Base-by-base conservation (phyloP, 2,329 filamentous ascomycete genomes). In the Lachnellula arida region DNA sequence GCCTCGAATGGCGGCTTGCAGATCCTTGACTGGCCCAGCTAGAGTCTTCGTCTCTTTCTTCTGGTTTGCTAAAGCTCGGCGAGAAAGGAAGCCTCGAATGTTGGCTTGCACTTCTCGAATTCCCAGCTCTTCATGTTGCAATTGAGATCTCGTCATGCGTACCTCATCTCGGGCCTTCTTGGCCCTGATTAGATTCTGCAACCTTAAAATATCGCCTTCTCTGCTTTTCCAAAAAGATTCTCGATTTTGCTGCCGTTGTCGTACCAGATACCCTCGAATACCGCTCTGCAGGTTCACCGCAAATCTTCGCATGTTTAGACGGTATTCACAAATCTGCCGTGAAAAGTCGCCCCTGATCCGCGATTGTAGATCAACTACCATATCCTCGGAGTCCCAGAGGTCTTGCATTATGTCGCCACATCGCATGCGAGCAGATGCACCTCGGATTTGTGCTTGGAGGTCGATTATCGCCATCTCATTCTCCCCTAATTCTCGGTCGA, bases 271-370 rank as follows among this genome's bases (percentile, higher is more conserved):
- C 3, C 91, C 93, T 48, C 93, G 85, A 3, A 84, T 82, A 5
- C 84, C 80, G 59, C 90, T 91, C 71, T 99, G 94, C 17, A 97
- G 79, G 59, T 84, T 79, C 28, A 88, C 77, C 2, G 92, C 89
- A 68, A 96, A 96, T 19, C 76, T 81, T 54, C 84, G 82, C 92
- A 96, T 97, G 62, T 86, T 83, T 55, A 94, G 76, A 48, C 89
- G 84, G 72, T 97, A 97, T 59, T 84, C 82, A 62, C 87, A 82
- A 55, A 97, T 82, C 70, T 97, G 91, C 46, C 93, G 81, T 2
- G 89, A 82, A 74, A 90, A 96, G 66, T 95, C 91, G 52, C 91
- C 95, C 57, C 94, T 85, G 54, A 97, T 88, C 40, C 87, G 84
- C 7, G 92, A 84, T 71, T 99, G 95, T 9, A 99, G 77, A 51